Conservation (phyloP, 495 filamentous ascomycete genomes). For the Apiosordaria backusii region DNA sequence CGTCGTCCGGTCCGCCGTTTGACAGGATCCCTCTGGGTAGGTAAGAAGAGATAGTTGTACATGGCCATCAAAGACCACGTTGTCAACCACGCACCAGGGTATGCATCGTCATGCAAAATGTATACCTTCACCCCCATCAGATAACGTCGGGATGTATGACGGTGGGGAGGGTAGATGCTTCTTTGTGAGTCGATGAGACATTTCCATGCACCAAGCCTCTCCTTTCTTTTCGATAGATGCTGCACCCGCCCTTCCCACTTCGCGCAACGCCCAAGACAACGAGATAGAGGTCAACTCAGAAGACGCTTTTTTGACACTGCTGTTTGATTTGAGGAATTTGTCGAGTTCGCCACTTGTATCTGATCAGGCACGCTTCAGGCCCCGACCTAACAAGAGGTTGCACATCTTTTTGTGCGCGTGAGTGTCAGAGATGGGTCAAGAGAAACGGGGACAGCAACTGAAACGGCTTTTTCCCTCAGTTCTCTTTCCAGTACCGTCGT, state of each 20-base stretch:
- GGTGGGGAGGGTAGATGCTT: neutral
- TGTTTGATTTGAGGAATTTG: neutral
- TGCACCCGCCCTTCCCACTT: neutral
- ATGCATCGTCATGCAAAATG: neutral
- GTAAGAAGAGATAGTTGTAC: neutral
- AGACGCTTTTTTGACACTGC: neutral
- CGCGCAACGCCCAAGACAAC: neutral
- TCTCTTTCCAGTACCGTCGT: neutral
- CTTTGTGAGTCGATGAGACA: neutral
- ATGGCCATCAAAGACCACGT: neutral
- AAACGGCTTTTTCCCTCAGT: neutral
- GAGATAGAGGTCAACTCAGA: neutral
- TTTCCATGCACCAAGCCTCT: neutral
- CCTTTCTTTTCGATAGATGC: neutral
- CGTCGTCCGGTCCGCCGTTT: neutral
- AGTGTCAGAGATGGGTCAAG: neutral
- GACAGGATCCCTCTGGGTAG: neutral
- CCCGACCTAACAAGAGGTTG: neutral
- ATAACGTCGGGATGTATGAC: neutral
- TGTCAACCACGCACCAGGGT: neutral
- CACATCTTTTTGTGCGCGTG: neutral
- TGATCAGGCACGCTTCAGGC: neutral
- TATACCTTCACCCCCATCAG: neutral
- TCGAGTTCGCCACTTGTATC: neutral
- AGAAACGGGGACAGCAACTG: neutral